These are phyloP conservation scores for Chionographis japonica DNA, from an alignment of 106 monocot species.

Conservation along the genomic window DNA sequence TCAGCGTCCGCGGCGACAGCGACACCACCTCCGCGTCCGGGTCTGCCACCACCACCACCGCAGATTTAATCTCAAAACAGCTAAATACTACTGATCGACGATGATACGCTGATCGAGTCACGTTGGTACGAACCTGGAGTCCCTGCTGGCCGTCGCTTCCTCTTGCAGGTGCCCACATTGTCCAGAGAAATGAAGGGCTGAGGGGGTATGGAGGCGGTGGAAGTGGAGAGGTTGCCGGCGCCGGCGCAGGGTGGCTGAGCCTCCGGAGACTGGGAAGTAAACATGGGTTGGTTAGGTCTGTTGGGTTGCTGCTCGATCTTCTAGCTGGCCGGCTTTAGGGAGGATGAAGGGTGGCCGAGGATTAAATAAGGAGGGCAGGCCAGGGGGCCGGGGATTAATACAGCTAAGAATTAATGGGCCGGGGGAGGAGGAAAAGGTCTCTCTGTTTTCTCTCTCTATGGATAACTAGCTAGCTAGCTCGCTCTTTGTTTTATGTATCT, in stretches of 20 bases:
- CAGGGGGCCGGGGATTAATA: too few relatives aligned
- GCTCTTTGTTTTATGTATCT: not conserved
- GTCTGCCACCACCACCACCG: constrained; percentile 27
- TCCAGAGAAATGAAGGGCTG: not conserved
- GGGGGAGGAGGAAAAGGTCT: constrained; percentile 13
- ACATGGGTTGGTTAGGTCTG: not conserved
- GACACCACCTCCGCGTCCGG: constrained; percentile 94
- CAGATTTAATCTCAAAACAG: not conserved
- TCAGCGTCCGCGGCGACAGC: constrained; percentile 74
- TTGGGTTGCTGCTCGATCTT: not conserved
- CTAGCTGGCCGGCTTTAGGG: not conserved
- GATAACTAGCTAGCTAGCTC: too few relatives aligned
- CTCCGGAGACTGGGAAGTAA: not conserved
- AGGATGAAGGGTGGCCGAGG: not conserved
- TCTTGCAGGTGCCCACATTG: constrained; percentile 11
- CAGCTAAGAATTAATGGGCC: not conserved
- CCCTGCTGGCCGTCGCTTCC: constrained; percentile 57
- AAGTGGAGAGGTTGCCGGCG: not conserved
- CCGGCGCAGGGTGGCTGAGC: too few relatives aligned
- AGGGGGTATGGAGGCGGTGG: not conserved
- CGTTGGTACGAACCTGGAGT: constrained; percentile 40
- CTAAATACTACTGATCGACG: not conserved
- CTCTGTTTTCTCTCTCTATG: not conserved
- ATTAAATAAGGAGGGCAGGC: not conserved
- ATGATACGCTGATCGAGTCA: too few relatives aligned